A percentile compares a stretch with the other conserved stretches of the same genome.
Conservation (phyloP, 495 filamentous ascomycete genomes). For the Xylaria flabelliformis region DNA sequence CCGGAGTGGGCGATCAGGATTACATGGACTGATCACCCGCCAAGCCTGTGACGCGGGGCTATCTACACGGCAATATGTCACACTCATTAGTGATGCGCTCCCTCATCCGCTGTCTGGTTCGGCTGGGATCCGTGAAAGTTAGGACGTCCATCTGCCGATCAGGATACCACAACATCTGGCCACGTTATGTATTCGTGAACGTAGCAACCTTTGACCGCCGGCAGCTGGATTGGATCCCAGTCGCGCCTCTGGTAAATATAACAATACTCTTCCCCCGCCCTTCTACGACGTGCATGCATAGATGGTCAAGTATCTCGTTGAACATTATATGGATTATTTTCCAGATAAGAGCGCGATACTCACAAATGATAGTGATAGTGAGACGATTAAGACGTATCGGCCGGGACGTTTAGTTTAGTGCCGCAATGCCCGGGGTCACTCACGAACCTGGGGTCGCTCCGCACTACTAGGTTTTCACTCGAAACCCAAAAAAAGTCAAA, state of each 20-base stretch:
- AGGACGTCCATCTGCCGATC: conserved; percentile 5
- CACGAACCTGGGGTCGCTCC: conserved; percentile 5
- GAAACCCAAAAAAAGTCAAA: conserved; percentile 1
- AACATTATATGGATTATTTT: not conserved
- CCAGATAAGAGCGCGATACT: not conserved
- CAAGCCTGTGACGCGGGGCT: conserved; percentile 20
- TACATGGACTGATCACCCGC: conserved; percentile 11
- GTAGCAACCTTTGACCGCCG: conserved; percentile 10
- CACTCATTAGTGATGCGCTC: not conserved
- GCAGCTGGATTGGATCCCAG: conserved; percentile 7
- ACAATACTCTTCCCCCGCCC: not conserved
- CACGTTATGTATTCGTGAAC: conserved; percentile 4
- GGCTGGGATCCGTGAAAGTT: not conserved
- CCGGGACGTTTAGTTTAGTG: conserved; percentile 8
- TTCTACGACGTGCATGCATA: not conserved
- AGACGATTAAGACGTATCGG: conserved; percentile 6
- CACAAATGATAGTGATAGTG: not conserved
- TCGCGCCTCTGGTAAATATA: not conserved
- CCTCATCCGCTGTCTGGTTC: not conserved
- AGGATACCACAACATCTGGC: not conserved
- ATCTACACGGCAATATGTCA: conserved; percentile 9
- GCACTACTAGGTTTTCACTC: not conserved
- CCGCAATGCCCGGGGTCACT: conserved; percentile 18
- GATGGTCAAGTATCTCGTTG: not conserved
- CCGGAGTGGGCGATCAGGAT: conserved; percentile 18